Conservation (phyloP, 164 flowering plant genomes). For the Sedum album region DNA sequence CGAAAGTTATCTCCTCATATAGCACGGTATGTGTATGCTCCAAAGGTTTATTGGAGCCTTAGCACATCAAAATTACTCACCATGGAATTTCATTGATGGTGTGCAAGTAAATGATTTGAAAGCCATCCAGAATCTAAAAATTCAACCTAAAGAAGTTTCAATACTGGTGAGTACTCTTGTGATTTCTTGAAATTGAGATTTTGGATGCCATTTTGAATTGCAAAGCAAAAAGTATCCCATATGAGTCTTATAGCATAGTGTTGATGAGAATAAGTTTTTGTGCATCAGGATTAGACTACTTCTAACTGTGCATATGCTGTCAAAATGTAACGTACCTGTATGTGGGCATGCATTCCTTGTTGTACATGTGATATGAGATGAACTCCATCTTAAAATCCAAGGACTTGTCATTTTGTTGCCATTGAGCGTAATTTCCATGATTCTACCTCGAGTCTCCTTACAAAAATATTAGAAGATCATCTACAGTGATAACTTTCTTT, state of each 20-base stretch:
- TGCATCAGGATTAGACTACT: background rate
- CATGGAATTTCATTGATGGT: conserved; percentile 93
- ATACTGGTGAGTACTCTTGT: conserved; percentile 44
- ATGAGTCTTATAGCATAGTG: background rate
- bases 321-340: background rate
- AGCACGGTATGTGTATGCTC: conserved; percentile 78
- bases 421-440: background rate
- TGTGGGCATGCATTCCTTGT: background rate
- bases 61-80: conserved; percentile 80
- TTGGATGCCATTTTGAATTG: background rate
- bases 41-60: conserved; percentile 70
- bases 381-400: background rate
- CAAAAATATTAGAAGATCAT: background rate
- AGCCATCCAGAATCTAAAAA: conserved; percentile 53
- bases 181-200: background rate
- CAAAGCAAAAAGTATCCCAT: background rate
- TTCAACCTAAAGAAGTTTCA: conserved; percentile 72
- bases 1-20: conserved; percentile 76
- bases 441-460: background rate
- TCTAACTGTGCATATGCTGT: background rate
- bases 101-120: conserved; percentile 66
- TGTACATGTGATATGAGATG: background rate
- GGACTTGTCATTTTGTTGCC: background rate
- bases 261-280: background rate
- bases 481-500: background rate